Percentiles rank a stretch among this genome's conserved stretches.
Evolutionary conservation across 2,329 filamentous ascomycete genomes (phyloP).

Genomic region (Aspergillus bombycis): DNA sequence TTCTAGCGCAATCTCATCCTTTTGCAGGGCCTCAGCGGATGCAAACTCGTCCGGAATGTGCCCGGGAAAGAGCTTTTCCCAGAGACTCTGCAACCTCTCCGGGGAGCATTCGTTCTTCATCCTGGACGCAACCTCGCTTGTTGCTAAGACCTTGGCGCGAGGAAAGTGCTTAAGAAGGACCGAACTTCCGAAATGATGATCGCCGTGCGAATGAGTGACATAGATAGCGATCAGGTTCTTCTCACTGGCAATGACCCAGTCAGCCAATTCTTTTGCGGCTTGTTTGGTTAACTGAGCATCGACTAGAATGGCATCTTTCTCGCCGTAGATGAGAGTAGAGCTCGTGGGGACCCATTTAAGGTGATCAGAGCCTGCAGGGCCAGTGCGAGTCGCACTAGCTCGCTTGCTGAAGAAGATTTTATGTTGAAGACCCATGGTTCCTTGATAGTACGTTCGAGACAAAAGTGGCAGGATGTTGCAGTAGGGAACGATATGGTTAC

Average conservation of each 20-base stretch:
- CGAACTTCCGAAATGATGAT: neutral
- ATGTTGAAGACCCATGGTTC: constrained; percentile 9
- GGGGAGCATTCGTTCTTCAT: neutral
- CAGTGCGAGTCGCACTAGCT: neutral
- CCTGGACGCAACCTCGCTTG: neutral
- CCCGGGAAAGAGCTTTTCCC: neutral
- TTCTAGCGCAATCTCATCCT: constrained; percentile 5
- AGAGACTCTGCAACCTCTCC: neutral
- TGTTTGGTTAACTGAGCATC: neutral
- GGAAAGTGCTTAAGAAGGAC: neutral
- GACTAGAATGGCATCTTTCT: neutral
- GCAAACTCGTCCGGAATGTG: neutral
- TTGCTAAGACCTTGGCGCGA: neutral
- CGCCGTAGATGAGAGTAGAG: neutral
- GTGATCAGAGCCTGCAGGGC: neutral
- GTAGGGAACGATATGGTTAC: too few species aligned
- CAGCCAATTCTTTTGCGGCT: neutral
- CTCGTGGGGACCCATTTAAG: neutral
- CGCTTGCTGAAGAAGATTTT: constrained; percentile 10
- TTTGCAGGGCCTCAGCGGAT: constrained; percentile 5
- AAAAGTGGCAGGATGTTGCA: too few species aligned
- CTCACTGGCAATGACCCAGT: neutral
- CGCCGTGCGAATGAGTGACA: neutral
- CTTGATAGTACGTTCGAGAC: too few species aligned
- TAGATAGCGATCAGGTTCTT: neutral